These are phyloP conservation scores for Dactylellina leptospora DNA, from an alignment of 2,329 filamentous ascomycete genomes.

Conservation along the genomic window DNA sequence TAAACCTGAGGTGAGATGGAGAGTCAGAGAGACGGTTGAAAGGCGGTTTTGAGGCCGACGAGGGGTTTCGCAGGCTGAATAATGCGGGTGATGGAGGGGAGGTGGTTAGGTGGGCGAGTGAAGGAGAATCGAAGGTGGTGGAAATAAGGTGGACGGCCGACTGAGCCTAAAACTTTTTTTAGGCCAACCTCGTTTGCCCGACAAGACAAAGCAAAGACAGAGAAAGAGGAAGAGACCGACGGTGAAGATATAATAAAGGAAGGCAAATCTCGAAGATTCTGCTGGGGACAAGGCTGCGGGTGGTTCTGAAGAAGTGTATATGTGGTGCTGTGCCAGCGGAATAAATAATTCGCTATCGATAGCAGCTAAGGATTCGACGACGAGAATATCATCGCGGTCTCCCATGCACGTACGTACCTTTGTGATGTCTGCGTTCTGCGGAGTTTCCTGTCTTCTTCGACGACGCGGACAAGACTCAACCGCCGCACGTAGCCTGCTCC, in stretches of 20 bases:
- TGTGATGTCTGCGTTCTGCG: slow-evolving; percentile 15
- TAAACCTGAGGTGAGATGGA: slow-evolving; percentile 27
- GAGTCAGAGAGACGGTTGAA: slow-evolving; percentile 10
- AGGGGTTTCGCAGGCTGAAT: slow-evolving; percentile 19
- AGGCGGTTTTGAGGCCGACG: background rate
- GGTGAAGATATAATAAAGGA: background rate
- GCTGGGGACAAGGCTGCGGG: slow-evolving; percentile 11
- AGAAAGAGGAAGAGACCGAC: background rate
- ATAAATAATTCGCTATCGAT: background rate
- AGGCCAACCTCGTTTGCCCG: background rate
- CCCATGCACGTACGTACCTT: too few relatives aligned
- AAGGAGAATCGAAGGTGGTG: slow-evolving; percentile 44
- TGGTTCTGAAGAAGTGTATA: background rate
- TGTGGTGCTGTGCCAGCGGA: slow-evolving; percentile 4
- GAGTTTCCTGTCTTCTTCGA: too few relatives aligned
- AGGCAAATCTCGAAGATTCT: slow-evolving; percentile 35
- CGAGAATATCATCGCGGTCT: too few relatives aligned
- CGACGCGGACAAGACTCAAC: too few relatives aligned
- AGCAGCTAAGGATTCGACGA: slow-evolving; percentile 32
- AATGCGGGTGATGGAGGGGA: background rate
- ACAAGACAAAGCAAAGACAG: background rate
- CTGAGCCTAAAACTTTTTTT: background rate
- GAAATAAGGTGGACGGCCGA: slow-evolving; percentile 26
- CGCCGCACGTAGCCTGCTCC: too few relatives aligned
- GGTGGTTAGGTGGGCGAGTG: background rate